Percentiles rank a stretch among this genome's conserved stretches.
Evolutionary conservation across 2,329 filamentous ascomycete species (phyloP).

Genomic region (Ophiostoma sp.): DNA sequence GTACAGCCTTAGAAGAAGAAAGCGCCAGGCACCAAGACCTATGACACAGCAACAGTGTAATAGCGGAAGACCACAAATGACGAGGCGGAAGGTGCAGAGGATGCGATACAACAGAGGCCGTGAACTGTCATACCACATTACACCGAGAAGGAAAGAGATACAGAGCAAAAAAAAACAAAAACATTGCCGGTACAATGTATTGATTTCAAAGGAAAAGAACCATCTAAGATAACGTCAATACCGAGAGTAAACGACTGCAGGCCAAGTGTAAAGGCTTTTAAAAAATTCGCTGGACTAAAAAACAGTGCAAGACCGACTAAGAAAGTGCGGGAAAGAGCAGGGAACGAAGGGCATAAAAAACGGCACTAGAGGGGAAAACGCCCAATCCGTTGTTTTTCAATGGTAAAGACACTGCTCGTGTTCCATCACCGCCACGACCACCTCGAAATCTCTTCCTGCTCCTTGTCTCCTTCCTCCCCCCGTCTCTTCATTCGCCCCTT

Average conservation of each 20-base stretch:
- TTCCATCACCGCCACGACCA: constrained; percentile 20
- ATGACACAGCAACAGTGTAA: neutral
- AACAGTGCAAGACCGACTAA: neutral
- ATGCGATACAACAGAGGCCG: neutral
- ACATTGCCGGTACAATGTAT: neutral
- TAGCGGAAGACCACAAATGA: neutral
- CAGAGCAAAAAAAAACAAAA: neutral
- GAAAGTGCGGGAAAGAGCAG: neutral
- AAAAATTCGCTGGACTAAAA: constrained; percentile 1
- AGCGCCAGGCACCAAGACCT: neutral
- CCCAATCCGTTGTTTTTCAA: constrained; percentile 12
- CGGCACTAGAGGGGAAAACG: constrained; percentile 10
- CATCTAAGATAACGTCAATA: neutral
- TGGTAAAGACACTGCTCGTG: constrained; percentile 9
- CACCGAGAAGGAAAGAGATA: neutral
- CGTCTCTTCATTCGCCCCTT: constrained; percentile 4
- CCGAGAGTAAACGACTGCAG: neutral
- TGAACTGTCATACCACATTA: neutral
- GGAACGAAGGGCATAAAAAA: constrained; percentile 13
- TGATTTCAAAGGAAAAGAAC: neutral
- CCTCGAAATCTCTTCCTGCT: constrained; percentile 13
- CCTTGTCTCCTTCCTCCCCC: constrained; percentile 12
- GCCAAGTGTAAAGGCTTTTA: neutral
- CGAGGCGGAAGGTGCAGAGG: neutral
- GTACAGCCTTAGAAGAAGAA: neutral